A percentile compares a stretch with the other conserved stretches of the same genome.
These are phyloP conservation scores for Daedalea quercina DNA, from an alignment of 768 basidiomycete genomes.

Conservation along the genomic window DNA sequence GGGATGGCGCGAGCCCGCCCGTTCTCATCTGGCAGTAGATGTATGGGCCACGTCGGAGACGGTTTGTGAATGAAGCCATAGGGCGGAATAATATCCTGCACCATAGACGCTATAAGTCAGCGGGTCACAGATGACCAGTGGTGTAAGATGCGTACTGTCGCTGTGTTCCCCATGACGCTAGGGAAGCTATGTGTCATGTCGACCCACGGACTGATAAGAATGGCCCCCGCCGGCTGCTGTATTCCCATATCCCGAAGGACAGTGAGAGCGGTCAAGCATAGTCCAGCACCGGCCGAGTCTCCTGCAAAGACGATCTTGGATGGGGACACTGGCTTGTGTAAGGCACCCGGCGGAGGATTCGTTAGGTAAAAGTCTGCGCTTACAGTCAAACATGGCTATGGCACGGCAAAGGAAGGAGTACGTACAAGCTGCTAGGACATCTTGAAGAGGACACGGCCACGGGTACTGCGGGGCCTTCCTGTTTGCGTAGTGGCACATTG, in stretches of 20 bases:
- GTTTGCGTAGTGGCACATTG: constrained; percentile 10
- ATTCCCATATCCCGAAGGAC: constrained; percentile 64
- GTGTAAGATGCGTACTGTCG: constrained; percentile 37
- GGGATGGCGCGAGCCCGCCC: constrained; percentile 27
- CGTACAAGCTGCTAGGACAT: constrained; percentile 69
- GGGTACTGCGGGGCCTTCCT: constrained; percentile 83
- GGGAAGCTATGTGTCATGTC: constrained; percentile 86
- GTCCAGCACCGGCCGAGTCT: constrained; percentile 71
- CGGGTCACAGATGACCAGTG: not conserved
- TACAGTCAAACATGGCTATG: not conserved
- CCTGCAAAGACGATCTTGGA: constrained; percentile 72
- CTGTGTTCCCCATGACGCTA: constrained; percentile 60
- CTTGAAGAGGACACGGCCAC: constrained; percentile 73
- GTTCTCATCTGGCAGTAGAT: constrained; percentile 25
- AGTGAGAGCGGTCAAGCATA: constrained; percentile 54
- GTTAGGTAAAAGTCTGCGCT: constrained; percentile 65
- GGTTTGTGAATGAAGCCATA: constrained; percentile 59
- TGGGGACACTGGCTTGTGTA: constrained; percentile 57
- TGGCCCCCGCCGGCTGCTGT: constrained; percentile 67
- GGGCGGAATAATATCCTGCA: constrained; percentile 62
- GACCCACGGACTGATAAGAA: constrained; percentile 77
- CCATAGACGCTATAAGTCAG: not conserved
- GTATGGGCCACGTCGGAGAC: constrained; percentile 50
- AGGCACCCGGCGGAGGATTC: constrained; percentile 53
- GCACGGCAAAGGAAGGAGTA: not conserved